These are phyloP conservation scores for Penicillium lagena DNA, from an alignment of 495 filamentous ascomycete species.

Conservation along the genomic window DNA sequence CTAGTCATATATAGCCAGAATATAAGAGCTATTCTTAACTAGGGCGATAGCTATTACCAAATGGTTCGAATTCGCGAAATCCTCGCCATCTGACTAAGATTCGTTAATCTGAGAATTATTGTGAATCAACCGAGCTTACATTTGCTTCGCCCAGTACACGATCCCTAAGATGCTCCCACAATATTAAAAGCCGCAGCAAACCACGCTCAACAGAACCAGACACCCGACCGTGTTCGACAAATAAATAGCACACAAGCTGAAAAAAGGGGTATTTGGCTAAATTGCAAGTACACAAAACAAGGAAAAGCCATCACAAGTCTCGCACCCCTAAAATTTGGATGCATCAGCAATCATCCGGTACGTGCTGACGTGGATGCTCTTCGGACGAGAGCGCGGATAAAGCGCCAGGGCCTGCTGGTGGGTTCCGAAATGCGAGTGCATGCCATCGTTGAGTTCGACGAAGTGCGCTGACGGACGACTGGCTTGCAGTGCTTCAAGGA, in stretches of 20 bases:
- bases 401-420: slow-evolving; percentile 23
- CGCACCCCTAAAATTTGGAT: slow-evolving; percentile 13
- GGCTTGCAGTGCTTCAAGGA: slow-evolving; percentile 46
- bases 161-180: no score
- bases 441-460: slow-evolving; percentile 51
- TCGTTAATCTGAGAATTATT: no score
- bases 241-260: not conserved
- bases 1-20: no score
- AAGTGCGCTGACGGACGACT: slow-evolving; percentile 50
- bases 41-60: no score
- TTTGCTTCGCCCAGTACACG: no score
- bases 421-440: slow-evolving; percentile 27
- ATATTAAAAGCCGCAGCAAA: no score
- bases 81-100: no score
- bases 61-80: no score
- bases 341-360: slow-evolving; percentile 32
- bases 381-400: slow-evolving; percentile 23
- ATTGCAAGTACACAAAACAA: not conserved
- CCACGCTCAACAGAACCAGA: no score
- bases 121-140: no score
- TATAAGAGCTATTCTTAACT: no score
- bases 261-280: slow-evolving; percentile 7
- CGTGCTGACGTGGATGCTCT: slow-evolving; percentile 23
- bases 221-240: not conserved
- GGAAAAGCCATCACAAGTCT: not conserved